Conservation (phyloP, 139 green algal species). For the Medakamo hakoo region DNA sequence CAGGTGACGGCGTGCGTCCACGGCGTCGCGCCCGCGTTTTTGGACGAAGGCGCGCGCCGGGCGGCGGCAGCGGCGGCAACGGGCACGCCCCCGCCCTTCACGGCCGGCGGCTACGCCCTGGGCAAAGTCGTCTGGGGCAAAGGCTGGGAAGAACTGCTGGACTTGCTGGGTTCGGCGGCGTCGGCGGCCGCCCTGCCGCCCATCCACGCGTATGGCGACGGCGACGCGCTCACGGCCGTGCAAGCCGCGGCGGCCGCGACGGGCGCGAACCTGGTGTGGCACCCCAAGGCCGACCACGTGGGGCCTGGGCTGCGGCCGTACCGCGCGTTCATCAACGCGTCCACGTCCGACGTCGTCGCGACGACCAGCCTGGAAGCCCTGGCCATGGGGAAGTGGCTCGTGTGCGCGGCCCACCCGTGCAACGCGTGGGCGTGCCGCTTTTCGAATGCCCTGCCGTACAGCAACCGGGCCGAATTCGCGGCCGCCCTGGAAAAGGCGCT, state of each 20-base stretch:
- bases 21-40: constrained; percentile 66
- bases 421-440: constrained; percentile 52
- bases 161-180: constrained; percentile 26
- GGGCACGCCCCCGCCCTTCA: constrained; percentile 8
- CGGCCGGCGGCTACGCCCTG: constrained; percentile 73
- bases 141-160: constrained; percentile 67
- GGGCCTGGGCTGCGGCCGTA: constrained; percentile 22
- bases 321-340: constrained; percentile 80
- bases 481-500: background rate
- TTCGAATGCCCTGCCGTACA: background rate
- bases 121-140: constrained; percentile 74
- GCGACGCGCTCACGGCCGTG: constrained; percentile 48
- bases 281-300: constrained; percentile 40
- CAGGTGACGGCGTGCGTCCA: constrained; percentile 73
- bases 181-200: constrained; percentile 25
- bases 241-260: constrained; percentile 5
- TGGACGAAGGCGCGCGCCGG: constrained; percentile 33
- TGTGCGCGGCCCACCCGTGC: constrained; percentile 71
- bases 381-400: constrained; percentile 89
- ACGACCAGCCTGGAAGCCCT: constrained; percentile 89
- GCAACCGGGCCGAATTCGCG: background rate
- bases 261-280: constrained; percentile 28
- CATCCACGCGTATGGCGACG: constrained; percentile 73
- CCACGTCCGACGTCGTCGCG: constrained; percentile 75
- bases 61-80: background rate